Conservation (phyloP, 2,329 filamentous ascomycete species). For the Colletotrichum somersetense region DNA sequence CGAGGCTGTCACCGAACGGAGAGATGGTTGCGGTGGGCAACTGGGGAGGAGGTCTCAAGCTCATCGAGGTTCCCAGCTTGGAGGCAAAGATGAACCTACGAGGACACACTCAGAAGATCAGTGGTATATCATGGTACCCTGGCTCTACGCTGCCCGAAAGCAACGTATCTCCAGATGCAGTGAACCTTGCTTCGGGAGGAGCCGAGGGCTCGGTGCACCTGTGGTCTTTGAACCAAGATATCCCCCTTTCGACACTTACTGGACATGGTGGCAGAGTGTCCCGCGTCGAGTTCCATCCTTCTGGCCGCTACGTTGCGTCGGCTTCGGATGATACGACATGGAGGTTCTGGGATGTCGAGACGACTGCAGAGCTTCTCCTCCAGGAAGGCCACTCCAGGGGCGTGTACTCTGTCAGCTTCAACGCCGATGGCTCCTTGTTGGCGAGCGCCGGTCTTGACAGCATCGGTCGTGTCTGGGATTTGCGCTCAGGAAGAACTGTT, state of each 20-base stretch:
- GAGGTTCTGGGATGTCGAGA: conserved; percentile 95
- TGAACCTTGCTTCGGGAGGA: conserved; percentile 92
- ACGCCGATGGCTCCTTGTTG: conserved; percentile 88
- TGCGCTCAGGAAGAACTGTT: conserved; percentile 90
- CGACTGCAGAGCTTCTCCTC: conserved; percentile 83
- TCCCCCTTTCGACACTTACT: conserved; percentile 82
- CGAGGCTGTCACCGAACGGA: conserved; percentile 88
- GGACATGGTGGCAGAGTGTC: conserved; percentile 92
- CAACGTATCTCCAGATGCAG: conserved; percentile 77
- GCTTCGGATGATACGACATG: conserved; percentile 97
- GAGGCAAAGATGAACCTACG: conserved; percentile 81
- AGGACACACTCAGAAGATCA: conserved; percentile 90
- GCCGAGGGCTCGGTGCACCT: conserved; percentile 89
- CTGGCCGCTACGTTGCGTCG: conserved; percentile 88
- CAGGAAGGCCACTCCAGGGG: conserved; percentile 97
- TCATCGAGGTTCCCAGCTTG: conserved; percentile 86
- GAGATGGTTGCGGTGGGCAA: conserved; percentile 89
- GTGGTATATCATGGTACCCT: conserved; percentile 91
- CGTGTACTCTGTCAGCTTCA: conserved; percentile 91
- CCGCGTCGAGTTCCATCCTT: conserved; percentile 94
- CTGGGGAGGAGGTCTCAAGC: conserved; percentile 89
- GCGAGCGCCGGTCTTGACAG: conserved; percentile 95
- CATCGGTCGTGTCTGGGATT: conserved; percentile 94
- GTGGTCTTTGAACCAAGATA: conserved; percentile 90
- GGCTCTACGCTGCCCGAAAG: conserved; percentile 79